These are phyloP conservation scores for Leccinellum albellum DNA, from an alignment of 768 basidiomycete genomes.

Conservation along the genomic window DNA sequence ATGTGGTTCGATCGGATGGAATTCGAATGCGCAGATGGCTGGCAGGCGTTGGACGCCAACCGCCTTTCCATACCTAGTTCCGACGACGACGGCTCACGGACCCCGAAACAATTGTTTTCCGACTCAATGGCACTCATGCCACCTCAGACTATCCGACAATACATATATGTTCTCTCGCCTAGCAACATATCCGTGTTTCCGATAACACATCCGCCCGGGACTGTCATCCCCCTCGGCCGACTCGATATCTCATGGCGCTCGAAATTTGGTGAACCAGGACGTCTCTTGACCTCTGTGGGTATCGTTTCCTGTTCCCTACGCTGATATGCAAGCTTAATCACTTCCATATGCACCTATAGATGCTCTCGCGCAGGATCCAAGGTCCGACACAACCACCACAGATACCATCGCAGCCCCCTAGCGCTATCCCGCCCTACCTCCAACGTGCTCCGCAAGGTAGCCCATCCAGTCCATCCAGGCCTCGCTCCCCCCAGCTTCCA, in stretches of 20 bases:
- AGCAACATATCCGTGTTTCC: constrained; percentile 41
- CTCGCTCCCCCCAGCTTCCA: constrained; percentile 55
- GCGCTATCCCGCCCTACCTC: constrained; percentile 77
- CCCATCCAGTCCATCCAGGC: constrained; percentile 42
- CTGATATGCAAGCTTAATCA: not conserved
- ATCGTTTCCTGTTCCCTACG: not conserved
- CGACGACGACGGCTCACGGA: constrained; percentile 8
- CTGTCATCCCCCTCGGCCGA: constrained; percentile 74
- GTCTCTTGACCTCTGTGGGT: constrained; percentile 75
- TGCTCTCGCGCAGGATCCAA: constrained; percentile 79
- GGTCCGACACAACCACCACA: constrained; percentile 35
- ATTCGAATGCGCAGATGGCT: constrained; percentile 69
- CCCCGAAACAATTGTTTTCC: constrained; percentile 45
- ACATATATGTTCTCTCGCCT: constrained; percentile 77
- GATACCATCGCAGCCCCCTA: constrained; percentile 43
- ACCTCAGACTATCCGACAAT: constrained; percentile 83
- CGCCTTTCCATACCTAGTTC: constrained; percentile 15
- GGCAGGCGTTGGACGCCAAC: constrained; percentile 59
- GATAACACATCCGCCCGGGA: constrained; percentile 57
- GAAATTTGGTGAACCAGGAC: constrained; percentile 79
- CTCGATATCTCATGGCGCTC: constrained; percentile 89
- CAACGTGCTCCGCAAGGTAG: constrained; percentile 47
- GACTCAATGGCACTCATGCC: constrained; percentile 69
- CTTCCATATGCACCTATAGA: constrained; percentile 30
- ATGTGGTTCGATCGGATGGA: constrained; percentile 80